Conservation (phyloP, 2,329 filamentous ascomycete species). For the Alternaria burnsii region DNA sequence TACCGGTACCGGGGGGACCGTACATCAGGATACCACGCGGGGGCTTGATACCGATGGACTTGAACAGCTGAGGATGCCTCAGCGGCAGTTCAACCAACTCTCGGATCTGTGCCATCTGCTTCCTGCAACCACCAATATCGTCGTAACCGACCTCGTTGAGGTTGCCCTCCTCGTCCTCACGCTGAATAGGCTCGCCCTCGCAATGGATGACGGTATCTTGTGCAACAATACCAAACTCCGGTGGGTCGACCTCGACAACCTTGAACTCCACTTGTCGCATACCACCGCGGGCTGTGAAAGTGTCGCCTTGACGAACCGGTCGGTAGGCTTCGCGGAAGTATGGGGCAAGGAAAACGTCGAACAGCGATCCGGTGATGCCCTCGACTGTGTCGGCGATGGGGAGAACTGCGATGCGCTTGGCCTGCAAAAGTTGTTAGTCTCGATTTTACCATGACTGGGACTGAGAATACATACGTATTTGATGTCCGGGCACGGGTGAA, state of each 20-base stretch:
- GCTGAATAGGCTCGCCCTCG: conserved; percentile 95
- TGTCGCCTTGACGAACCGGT: conserved; percentile 94
- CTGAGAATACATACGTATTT: conserved; percentile 83
- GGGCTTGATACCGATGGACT: conserved; percentile 99
- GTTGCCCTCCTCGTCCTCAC: conserved; percentile 98
- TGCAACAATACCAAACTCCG: conserved; percentile 97
- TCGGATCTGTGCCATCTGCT: conserved; percentile 99
- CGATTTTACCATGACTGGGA: background rate
- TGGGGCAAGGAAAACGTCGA: conserved; percentile 98
- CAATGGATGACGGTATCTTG: conserved; percentile 99
- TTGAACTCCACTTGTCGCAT: conserved; percentile 99
- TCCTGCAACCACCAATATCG: conserved; percentile 98
- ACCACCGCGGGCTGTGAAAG: conserved; percentile 95
- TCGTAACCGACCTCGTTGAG: conserved; percentile 99
- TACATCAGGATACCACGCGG: conserved; percentile 94
- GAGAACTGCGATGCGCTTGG: conserved; percentile 97
- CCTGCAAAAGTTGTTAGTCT: conserved; percentile 62
- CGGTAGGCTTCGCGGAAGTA: conserved; percentile 99
- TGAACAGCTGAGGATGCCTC: conserved; percentile 98
- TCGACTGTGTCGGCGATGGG: conserved; percentile 98
- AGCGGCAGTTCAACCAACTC: conserved; percentile 98
- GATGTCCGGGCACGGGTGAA: conserved; percentile 98
- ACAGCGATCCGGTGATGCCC: conserved; percentile 95
- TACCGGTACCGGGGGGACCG: conserved; percentile 97
- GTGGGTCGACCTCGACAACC: conserved; percentile 97